Evolutionary conservation across 495 filamentous ascomycete genomes (phyloP).

Genomic region (Lophiotrema nucula): DNA sequence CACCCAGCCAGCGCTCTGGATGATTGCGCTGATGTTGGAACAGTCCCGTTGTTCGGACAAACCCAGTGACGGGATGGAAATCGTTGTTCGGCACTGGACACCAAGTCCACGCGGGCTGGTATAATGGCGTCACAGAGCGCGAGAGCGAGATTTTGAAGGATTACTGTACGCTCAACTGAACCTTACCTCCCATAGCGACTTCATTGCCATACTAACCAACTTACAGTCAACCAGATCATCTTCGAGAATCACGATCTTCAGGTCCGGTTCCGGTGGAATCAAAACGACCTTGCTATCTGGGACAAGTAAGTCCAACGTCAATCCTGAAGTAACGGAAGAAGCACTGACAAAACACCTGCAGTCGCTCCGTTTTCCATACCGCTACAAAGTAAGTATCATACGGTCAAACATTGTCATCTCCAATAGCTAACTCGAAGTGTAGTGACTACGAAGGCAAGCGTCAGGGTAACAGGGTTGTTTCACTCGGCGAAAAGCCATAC

Average conservation of each 20-base stretch:
- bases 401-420: too few species aligned
- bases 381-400: constrained; percentile 55
- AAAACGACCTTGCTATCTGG: constrained; percentile 60
- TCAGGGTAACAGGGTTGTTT: constrained; percentile 51
- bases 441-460: constrained; percentile 62
- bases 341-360: background rate
- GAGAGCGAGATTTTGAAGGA: constrained; percentile 60
- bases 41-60: constrained; percentile 65
- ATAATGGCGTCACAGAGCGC: constrained; percentile 60
- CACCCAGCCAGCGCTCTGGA: background rate
- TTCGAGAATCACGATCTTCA: constrained; percentile 75
- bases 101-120: constrained; percentile 51
- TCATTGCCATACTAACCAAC: background rate
- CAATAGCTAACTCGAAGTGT: too few species aligned
- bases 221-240: constrained; percentile 37
- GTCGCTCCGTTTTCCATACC: constrained; percentile 60
- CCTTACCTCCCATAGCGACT: constrained; percentile 37
- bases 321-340: too few species aligned
- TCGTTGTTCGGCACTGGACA: constrained; percentile 62
- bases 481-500: constrained; percentile 48
- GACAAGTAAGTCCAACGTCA: constrained; percentile 52
- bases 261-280: constrained; percentile 55
- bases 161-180: constrained; percentile 61
- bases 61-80: constrained; percentile 76
- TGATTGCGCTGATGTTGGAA: background rate